These are phyloP conservation scores for Tolypocladium tundrense DNA, from an alignment of 2,329 filamentous ascomycete genomes.

Conservation along the genomic window DNA sequence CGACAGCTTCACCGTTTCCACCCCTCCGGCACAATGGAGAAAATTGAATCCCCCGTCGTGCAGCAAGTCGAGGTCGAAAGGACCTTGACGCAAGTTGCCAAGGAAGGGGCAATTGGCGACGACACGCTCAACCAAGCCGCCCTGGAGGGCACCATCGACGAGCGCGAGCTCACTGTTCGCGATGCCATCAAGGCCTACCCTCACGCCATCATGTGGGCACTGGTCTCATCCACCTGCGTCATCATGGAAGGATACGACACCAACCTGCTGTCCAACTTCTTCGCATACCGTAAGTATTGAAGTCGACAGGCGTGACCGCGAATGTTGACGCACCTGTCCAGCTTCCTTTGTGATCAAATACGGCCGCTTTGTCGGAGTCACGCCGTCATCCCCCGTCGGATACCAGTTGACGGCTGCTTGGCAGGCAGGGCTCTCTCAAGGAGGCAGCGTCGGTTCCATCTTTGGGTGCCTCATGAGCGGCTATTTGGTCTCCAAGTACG, in stretches of 20 bases:
- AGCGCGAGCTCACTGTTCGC: conserved; percentile 15
- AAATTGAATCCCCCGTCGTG: neutral
- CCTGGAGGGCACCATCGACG: conserved; percentile 2
- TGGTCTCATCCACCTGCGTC: conserved; percentile 24
- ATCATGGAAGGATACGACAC: conserved; percentile 34
- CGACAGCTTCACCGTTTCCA: neutral
- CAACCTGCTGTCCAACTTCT: conserved; percentile 25
- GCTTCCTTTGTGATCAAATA: conserved; percentile 15
- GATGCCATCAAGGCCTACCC: conserved; percentile 20
- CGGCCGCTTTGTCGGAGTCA: conserved; percentile 15
- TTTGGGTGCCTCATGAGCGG: conserved; percentile 38
- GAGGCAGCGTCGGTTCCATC: conserved; percentile 33
- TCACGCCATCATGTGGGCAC: conserved; percentile 26
- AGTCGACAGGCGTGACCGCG: too few species aligned
- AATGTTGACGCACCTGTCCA: neutral
- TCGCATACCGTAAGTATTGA: conserved; percentile 17
- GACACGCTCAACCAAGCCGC: neutral
- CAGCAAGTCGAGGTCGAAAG: neutral
- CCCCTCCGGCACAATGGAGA: neutral
- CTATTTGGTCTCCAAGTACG: conserved; percentile 24
- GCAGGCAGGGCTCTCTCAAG: conserved; percentile 38
- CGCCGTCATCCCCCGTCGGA: conserved; percentile 3
- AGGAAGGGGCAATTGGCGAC: neutral
- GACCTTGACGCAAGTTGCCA: neutral
- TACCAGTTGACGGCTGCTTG: conserved; percentile 34